Base-by-base conservation (phyloP, 2,329 filamentous ascomycete genomes). In the Magnaporthiopsis poae region DNA sequence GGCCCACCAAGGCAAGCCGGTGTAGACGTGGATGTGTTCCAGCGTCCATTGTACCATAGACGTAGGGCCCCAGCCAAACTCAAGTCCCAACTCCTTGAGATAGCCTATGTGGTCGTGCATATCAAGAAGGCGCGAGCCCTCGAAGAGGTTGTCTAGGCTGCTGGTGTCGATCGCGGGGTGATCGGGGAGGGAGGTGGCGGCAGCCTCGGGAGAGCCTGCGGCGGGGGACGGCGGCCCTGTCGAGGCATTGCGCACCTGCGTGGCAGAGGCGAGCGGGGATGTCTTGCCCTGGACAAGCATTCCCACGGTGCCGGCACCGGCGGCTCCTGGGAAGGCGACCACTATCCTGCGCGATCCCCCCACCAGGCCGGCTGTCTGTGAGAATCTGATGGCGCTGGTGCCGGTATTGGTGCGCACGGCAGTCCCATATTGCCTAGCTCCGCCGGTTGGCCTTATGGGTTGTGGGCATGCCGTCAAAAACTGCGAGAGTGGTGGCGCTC, bases 31-130 rank as follows among this genome's bases (percentile, higher is more conserved):
- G 60, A 96, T 75, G 74, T 94, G 87, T 80, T 99, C 95, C 13
- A 98, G 79, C 2, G 86, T 29, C 82, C 84, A 93, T 78, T 97
- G 84, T 76, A 95, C 87, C 21, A 86, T 70, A 4, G 88, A 79
- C 0, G 92, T 91, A 5, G 90, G 86, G 21, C 94, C 94, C 80
- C 81, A 93, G 74, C 94, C 92, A 73, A 89, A 98, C 72, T 98
- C 91, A 29, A 99, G 80, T 3, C 95, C 95, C 13, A 98, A 81
- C 8, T 86, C 83, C 71, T 90, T 86, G 67, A 99, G 81, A 73
- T 93, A 97, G 69, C 95, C 95, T 67, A 96, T 85, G 64, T 86
- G 82, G 73, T 94, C 90, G 52, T 90, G 86, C 69, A 92, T 85
- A 69, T 84, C 78, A 68, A 87, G 81, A 66, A 86, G 77, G 66